Conservation (phyloP, 345 rosid genomes). For the Hirschfeldia incana region DNA sequence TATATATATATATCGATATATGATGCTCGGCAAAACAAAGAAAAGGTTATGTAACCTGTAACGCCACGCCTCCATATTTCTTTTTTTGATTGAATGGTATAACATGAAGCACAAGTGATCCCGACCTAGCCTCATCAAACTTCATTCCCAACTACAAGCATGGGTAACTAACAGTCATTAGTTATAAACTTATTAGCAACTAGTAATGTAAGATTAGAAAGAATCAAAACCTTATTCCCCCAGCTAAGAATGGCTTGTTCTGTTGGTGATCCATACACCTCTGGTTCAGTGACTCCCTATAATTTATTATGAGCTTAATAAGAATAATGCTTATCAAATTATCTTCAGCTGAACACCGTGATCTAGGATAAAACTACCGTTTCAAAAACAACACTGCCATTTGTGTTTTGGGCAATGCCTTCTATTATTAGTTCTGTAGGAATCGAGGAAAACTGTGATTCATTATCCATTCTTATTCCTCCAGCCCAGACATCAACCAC, state of each 20-base stretch:
- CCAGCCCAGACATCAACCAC: slow-evolving; percentile 80
- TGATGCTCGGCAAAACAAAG: too few species aligned
- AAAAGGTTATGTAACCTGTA: slow-evolving; percentile 40
- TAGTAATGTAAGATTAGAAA: not conserved
- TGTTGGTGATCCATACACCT: slow-evolving; percentile 84
- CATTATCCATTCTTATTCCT: slow-evolving; percentile 48
- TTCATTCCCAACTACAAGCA: slow-evolving; percentile 78
- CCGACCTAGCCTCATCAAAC: slow-evolving; percentile 61
- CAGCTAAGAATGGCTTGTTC: slow-evolving; percentile 88
- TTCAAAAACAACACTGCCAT: slow-evolving; percentile 71
- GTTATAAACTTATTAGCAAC: slow-evolving; percentile 21
- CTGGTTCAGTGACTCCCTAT: slow-evolving; percentile 65
- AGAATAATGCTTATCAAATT: too few species aligned
- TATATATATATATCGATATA: too few species aligned
- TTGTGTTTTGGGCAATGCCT: slow-evolving; percentile 75
- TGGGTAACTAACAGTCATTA: slow-evolving; percentile 12
- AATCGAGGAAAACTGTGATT: slow-evolving; percentile 43
- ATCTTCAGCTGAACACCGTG: too few species aligned
- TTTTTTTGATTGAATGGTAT: slow-evolving; percentile 88
- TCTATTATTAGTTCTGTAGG: slow-evolving; percentile 54
- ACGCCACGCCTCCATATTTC: slow-evolving; percentile 89
- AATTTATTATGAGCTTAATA: too few species aligned
- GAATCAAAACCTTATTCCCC: slow-evolving; percentile 62
- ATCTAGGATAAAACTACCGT: too few species aligned
- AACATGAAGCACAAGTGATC: slow-evolving; percentile 57